Evolutionary conservation across 1,284 basidiomycete genomes (phyloP).

Genomic region (Neolentinus lepideus): DNA sequence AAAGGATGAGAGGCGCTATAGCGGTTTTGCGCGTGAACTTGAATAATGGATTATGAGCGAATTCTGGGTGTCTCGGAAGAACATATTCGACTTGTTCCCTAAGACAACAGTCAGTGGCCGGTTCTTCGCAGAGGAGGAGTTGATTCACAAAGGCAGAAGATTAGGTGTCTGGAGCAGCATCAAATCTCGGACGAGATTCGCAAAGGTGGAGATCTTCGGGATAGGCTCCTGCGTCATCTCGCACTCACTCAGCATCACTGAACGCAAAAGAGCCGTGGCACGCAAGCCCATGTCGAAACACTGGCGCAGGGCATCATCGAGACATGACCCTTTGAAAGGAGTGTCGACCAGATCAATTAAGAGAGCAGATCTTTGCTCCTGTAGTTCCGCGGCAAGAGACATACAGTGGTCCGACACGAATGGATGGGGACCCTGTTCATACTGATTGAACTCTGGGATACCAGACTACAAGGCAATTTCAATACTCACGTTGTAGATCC

Average conservation of each 20-base stretch:
- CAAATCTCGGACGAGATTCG: neutral
- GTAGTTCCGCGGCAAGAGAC: neutral
- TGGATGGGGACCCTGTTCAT: neutral
- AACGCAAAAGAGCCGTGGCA: neutral
- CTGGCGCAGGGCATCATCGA: neutral
- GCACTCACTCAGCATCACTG: neutral
- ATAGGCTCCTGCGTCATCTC: neutral
- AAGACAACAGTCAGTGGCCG: neutral
- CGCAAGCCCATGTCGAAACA: neutral
- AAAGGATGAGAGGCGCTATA: neutral
- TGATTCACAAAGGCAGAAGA: neutral
- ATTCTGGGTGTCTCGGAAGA: neutral
- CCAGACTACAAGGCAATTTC: neutral
- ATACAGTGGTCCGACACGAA: neutral
- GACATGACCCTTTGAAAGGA: neutral
- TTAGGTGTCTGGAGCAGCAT: neutral
- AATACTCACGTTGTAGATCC: neutral
- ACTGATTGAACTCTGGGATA: neutral
- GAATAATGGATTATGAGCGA: neutral
- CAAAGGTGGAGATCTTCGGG: neutral
- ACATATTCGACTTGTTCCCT: neutral
- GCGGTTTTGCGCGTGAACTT: neutral
- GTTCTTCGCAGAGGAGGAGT: too few relatives aligned
- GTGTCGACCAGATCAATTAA: neutral
- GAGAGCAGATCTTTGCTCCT: neutral